A percentile compares a stretch with the other conserved stretches of the same genome.
Conservation (phyloP, 371 early-diverging fungal genomes). For the Syncephalastrum sp. region DNA sequence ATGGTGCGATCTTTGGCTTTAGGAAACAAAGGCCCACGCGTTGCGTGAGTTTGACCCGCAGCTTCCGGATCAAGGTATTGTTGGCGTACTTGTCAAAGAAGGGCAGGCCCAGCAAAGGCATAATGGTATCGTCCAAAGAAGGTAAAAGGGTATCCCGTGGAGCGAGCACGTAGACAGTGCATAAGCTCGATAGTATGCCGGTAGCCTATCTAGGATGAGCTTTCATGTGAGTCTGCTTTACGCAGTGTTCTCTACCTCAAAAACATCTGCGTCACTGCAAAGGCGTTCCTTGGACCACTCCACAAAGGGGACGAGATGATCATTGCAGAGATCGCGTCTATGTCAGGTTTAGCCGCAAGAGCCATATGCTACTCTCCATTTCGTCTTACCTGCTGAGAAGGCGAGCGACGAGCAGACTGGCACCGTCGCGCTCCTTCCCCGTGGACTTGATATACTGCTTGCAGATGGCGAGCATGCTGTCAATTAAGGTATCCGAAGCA, state of each 20-base stretch:
- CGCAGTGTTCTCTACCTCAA: conserved; percentile 35
- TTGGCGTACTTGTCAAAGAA: conserved; percentile 54
- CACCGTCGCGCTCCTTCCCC: conserved; percentile 87
- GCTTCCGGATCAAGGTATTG: conserved; percentile 79
- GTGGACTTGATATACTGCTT: conserved; percentile 57
- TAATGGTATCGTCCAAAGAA: conserved; percentile 50
- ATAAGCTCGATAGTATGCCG: conserved; percentile 71
- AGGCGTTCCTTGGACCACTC: conserved; percentile 57
- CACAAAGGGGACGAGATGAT: conserved; percentile 56
- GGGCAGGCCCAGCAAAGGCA: conserved; percentile 53
- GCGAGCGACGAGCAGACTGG: conserved; percentile 77
- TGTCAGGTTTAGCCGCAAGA: background rate
- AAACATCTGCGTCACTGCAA: conserved; percentile 35
- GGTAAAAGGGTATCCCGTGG: conserved; percentile 65
- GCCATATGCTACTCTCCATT: background rate
- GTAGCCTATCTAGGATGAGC: conserved; percentile 22
- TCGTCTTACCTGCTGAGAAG: conserved; percentile 68
- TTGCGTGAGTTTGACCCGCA: conserved; percentile 79
- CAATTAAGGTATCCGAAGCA: conserved; percentile 49
- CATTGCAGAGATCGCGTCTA: conserved; percentile 49
- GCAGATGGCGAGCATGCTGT: conserved; percentile 50
- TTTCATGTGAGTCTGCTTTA: no score
- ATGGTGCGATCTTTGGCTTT: conserved; percentile 71
- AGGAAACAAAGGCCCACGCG: conserved; percentile 77
- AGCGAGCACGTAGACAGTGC: conserved; percentile 66